Evolutionary conservation across 2,329 filamentous ascomycete species (phyloP), one percentile per base, ranked within the genome.

Genomic region (Verticillium zaregamsianum): DNA sequence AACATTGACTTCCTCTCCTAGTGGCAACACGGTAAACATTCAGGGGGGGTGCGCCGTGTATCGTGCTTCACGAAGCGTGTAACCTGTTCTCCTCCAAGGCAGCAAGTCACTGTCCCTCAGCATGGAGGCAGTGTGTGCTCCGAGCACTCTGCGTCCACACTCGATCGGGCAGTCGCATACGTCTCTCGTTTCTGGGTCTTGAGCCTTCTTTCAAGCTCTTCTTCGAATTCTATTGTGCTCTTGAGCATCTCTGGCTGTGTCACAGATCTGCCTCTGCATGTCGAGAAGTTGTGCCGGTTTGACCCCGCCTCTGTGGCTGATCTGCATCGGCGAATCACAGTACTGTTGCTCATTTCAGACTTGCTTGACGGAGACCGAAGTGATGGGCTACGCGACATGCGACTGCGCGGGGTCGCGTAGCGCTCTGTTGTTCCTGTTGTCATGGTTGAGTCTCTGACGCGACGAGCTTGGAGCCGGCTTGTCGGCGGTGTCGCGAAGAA

Each of bases 381-480:
- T n/a, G 39, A 37, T 9, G 55, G 59, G 25, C 25, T 60, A 5
- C 20, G 17, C n/a, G 64, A 63, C 37, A 65, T 15, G n/a, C 57
- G 61, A 28, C 64, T 65, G 15, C 45, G 58, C 3, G 64, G 64
- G 6, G 64, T 65, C 28, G 31, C 61, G 59, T 59, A 65, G 5
- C 45, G 35, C 45, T 65, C 64, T 15, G 59, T 63, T 11, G 62
- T 49, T 14, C 57, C 62, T 15, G 55, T 57, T 4, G 62, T 64
- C 5, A 35, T n/a, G 15, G 55, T 57, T 14, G 55, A 57, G 9
- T 57, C 55, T 23, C 55, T 35, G 55, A n/a, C 31, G n/a, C 55
- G 55, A 32, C 55, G 55, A 23, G 55, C 9, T 14, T 37, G n/a
- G 8, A 9, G 5, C 11, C 55, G 28, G 55, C 55, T 57, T 14